Conservation (phyloP, 139 green algal species). For the Chlamydomonas sp. region DNA sequence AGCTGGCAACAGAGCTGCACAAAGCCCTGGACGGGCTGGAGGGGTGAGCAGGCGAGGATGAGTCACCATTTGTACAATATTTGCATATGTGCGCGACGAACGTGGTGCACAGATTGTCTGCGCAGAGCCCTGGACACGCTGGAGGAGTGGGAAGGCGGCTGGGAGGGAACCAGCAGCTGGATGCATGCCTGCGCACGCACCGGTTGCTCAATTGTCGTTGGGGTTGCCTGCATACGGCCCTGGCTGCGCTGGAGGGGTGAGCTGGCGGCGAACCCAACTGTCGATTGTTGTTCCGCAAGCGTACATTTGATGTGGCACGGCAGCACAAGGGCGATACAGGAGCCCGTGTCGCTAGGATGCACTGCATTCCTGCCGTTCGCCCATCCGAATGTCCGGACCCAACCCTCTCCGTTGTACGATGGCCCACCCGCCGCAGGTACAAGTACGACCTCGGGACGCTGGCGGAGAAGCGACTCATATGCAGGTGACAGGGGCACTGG, state of each 20-base stretch:
- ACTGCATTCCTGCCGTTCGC: not conserved
- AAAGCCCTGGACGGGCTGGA: constrained; percentile 1
- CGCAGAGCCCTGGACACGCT: constrained; percentile 3
- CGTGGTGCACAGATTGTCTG: too few species aligned
- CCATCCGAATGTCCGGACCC: not conserved
- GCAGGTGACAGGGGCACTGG: not conserved
- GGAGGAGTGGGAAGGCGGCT: constrained; percentile 2
- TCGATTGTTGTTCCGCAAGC: too few species aligned
- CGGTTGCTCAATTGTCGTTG: too few species aligned
- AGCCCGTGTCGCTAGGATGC: too few species aligned
- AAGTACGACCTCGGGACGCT: constrained; percentile 36
- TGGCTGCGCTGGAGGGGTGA: constrained; percentile 27
- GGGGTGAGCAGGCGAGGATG: too few species aligned
- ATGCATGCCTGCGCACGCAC: too few species aligned
- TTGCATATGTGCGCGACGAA: too few species aligned
- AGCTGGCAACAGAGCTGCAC: constrained; percentile 18
- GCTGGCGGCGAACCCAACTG: not conserved
- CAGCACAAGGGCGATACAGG: not conserved
- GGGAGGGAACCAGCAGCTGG: too few species aligned
- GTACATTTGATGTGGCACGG: not conserved
- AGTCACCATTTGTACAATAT: too few species aligned
- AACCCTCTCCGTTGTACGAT: too few species aligned
- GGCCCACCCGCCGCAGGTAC: not conserved
- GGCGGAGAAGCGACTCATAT: constrained; percentile 29
- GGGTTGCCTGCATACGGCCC: not conserved